Evolutionary conservation across 176 grass and related monocot genomes (phyloP).

Genomic region (Poa pratensis): DNA sequence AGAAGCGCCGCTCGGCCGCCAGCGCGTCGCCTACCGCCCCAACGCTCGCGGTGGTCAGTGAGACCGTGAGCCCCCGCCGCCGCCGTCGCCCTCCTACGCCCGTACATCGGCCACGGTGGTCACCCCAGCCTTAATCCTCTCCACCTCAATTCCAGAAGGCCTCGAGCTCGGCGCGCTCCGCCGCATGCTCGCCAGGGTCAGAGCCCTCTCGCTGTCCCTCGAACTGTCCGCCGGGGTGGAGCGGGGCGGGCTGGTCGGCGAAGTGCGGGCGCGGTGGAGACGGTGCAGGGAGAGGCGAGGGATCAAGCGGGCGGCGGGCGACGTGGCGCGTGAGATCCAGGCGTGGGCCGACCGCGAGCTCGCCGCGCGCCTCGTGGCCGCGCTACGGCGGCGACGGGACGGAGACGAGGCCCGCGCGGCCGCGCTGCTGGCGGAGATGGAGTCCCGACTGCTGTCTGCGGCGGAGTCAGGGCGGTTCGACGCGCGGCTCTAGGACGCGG

Average conservation of each 20-base stretch:
- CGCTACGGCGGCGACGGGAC: constrained; percentile 34
- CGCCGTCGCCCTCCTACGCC: too few species aligned
- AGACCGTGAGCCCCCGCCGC: too few species aligned
- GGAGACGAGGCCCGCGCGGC: neutral
- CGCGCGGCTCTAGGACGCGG: constrained; percentile 59
- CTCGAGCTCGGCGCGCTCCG: constrained; percentile 49
- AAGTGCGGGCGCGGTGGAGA: neutral
- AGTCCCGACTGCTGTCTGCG: constrained; percentile 42
- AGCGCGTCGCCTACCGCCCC: too few species aligned
- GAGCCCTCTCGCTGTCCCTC: constrained; percentile 32
- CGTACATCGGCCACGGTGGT: too few species aligned
- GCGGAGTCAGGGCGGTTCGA: constrained; percentile 56
- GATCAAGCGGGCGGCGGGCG: constrained; percentile 51
- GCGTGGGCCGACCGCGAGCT: constrained; percentile 71
- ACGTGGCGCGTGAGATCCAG: constrained; percentile 62
- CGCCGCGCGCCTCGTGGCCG: constrained; percentile 59
- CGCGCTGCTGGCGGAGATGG: constrained; percentile 48
- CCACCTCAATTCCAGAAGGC: constrained; percentile 28
- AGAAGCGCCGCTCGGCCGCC: too few species aligned
- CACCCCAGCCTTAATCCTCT: too few species aligned
- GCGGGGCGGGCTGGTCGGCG: neutral
- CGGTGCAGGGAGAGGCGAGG: neutral
- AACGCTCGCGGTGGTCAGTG: too few species aligned
- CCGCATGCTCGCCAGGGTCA: constrained; percentile 40
- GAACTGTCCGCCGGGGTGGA: neutral